Evolutionary conservation across 1,139 yeast species (phyloP), one percentile per base, ranked within the genome.

Genomic region (Yamadazyma spencermartinsiae): DNA sequence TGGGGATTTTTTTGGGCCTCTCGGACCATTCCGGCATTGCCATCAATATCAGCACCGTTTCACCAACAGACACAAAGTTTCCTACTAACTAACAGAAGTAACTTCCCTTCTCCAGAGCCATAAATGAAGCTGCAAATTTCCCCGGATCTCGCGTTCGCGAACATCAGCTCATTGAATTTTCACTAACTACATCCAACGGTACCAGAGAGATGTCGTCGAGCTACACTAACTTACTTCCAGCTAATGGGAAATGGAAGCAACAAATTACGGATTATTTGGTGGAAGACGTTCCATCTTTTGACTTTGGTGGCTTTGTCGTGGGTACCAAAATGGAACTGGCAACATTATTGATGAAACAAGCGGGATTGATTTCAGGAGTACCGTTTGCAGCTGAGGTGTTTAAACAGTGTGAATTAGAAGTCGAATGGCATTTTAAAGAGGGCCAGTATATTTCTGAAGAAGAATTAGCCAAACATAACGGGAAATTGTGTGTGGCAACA

Each of bases 291-390:
- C 97, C 98, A 1, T 81, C 95, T 0, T 90, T 90, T 55, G 98
- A 90, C 60, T 86, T 82, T 51, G 98, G 98, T 27, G 98, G 96
- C 2, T 88, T 67, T 56, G 98, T 90, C 1, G 98, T 90, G n/a
- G 97, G 98, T 5, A 74, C 76, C 43, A 82, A 74, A 38, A 55
- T 51, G 8, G 86, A 86, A 56, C 72, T 80, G 1, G 97, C 95
- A 2, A 80, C 87, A 1, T 70, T 90, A 33, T 84, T 78, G 61
- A 85, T 94, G 73, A 90, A 90, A 62, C 85, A 85, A 45, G 65
- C 57, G 34, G 97, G 97, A 19, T 71, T 88, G 13, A 68, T 90
- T n/a, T 80, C 89, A 26, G 98, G 98, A 12, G 79, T 86, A 4
- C 96, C 97, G 3, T 90, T 90, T 63, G 95, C 95, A 4, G 75